phyloP scores from a whole-genome alignment of 768 basidiomycete species.

The Termitomyces sp. region DNA sequence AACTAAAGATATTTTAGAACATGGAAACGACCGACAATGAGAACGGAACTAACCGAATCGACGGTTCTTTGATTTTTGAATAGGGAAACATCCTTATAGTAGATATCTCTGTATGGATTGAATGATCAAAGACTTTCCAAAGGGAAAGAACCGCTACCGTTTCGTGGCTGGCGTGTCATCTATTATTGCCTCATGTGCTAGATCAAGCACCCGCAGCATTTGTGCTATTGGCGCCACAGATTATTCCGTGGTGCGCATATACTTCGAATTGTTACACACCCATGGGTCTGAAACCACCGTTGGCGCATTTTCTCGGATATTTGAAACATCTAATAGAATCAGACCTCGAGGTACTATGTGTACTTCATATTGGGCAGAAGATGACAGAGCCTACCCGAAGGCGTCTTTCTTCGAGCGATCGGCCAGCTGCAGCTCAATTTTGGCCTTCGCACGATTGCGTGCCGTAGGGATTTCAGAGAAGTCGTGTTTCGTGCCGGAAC shows the following conservation, averaged over 20 bases:
- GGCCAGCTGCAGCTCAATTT: slow-evolving; percentile 28
- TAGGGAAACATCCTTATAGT: slow-evolving; percentile 76
- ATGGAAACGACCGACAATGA: background rate
- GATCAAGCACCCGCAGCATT: slow-evolving; percentile 58
- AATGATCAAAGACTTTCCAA: slow-evolving; percentile 3
- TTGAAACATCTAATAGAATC: slow-evolving; percentile 19
- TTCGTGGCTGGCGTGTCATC: slow-evolving; percentile 57
- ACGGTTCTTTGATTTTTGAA: slow-evolving; percentile 79
- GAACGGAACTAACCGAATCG: slow-evolving; percentile 51
- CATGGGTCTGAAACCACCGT: slow-evolving; percentile 33
- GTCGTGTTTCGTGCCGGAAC: background rate
- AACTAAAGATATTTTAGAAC: slow-evolving; percentile 41
- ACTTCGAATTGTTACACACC: slow-evolving; percentile 24
- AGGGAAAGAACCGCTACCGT: slow-evolving; percentile 31
- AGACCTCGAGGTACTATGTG: slow-evolving; percentile 5
- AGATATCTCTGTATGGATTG: slow-evolving; percentile 61
- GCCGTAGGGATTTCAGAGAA: background rate
- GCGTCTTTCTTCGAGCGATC: slow-evolving; percentile 24
- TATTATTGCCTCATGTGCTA: slow-evolving; percentile 63
- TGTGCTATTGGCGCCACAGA: slow-evolving; percentile 42
- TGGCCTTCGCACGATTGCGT: slow-evolving; percentile 16
- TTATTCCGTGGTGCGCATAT: background rate
- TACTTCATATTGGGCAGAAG: background rate
- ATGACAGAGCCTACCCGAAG: slow-evolving; percentile 19
- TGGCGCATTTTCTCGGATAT: slow-evolving; percentile 29